Evolutionary conservation across 2,329 filamentous ascomycete genomes (phyloP).

Genomic region (Paecilomyces sp.): DNA sequence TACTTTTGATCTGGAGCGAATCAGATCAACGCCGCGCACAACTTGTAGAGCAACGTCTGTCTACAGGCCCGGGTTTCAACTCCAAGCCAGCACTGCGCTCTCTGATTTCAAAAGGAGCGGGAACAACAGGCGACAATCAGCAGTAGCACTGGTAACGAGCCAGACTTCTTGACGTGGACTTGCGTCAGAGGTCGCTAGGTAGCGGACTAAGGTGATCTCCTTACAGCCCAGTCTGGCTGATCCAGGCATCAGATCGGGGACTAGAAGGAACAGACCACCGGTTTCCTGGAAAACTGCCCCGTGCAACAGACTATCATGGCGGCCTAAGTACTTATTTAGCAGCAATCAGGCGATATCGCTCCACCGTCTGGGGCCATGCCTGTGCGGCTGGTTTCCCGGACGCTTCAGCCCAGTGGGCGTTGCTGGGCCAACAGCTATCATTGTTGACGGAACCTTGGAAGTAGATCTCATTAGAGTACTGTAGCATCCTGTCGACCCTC

Average conservation of each 20-base stretch:
- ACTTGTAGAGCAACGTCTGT: neutral
- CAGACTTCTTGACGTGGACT: neutral
- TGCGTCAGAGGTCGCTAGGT: neutral
- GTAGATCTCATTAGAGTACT: slow-evolving; percentile 22
- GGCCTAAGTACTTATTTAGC: neutral
- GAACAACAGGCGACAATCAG: neutral
- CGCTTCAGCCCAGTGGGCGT: slow-evolving; percentile 19
- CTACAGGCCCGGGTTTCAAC: neutral
- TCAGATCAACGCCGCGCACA: neutral
- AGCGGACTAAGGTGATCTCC: neutral
- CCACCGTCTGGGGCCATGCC: slow-evolving; percentile 8
- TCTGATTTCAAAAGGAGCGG: neutral
- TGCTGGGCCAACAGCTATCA: slow-evolving; percentile 30
- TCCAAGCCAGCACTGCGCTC: neutral
- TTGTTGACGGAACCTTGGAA: slow-evolving; percentile 33
- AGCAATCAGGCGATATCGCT: neutral
- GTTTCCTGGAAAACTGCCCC: neutral
- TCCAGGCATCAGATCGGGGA: neutral
- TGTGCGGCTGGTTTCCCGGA: slow-evolving; percentile 23
- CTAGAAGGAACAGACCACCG: neutral
- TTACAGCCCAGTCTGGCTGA: neutral
- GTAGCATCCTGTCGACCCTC: slow-evolving; percentile 8
- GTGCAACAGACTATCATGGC: neutral
- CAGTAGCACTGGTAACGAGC: neutral
- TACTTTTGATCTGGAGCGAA: neutral